phyloP scores from a whole-genome alignment of 106 monocot genomes.

The Apostasia ramifera region DNA sequence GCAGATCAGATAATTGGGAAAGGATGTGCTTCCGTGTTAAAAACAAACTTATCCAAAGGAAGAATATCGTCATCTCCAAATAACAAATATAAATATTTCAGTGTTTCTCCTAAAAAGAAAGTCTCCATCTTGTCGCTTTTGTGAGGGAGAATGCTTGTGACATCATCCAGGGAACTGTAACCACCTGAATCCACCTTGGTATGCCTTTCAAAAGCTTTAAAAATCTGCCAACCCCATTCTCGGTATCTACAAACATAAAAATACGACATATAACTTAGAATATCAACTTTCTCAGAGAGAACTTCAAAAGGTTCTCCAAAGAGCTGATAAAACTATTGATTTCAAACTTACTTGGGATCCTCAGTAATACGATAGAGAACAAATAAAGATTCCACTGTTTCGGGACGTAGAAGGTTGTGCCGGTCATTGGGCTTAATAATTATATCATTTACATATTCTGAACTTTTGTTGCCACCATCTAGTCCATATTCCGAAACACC shows the following conservation, averaged over 20 bases:
- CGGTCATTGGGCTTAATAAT: slow-evolving; percentile 81
- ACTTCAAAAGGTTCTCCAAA: neutral
- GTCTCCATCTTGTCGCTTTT: slow-evolving; percentile 99
- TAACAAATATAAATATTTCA: slow-evolving; percentile 87
- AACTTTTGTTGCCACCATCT: slow-evolving; percentile 78
- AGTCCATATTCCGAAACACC: slow-evolving; percentile 39
- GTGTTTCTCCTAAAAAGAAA: slow-evolving; percentile 89
- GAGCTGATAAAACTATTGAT: neutral
- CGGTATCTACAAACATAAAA: slow-evolving; percentile 52
- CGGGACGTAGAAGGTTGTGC: slow-evolving; percentile 91
- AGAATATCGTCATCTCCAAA: slow-evolving; percentile 67
- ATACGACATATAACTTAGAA: neutral
- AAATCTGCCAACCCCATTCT: slow-evolving; percentile 97
- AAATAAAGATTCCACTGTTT: slow-evolving; percentile 94
- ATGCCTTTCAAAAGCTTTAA: slow-evolving; percentile 83
- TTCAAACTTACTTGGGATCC: slow-evolving; percentile 69
- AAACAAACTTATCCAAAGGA: slow-evolving; percentile 85
- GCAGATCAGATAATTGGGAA: slow-evolving; percentile 40
- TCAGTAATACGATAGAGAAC: slow-evolving; percentile 81
- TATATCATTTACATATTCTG: slow-evolving; percentile 80
- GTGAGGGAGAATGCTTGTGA: slow-evolving; percentile 60
- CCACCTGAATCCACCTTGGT: slow-evolving; percentile 86
- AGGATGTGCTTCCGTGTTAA: slow-evolving; percentile 97
- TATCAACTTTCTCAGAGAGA: neutral
- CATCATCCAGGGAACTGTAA: slow-evolving; percentile 82